These are phyloP conservation scores for Agaricus sinodeliciosus DNA, from an alignment of 768 basidiomycete genomes.

Conservation along the genomic window DNA sequence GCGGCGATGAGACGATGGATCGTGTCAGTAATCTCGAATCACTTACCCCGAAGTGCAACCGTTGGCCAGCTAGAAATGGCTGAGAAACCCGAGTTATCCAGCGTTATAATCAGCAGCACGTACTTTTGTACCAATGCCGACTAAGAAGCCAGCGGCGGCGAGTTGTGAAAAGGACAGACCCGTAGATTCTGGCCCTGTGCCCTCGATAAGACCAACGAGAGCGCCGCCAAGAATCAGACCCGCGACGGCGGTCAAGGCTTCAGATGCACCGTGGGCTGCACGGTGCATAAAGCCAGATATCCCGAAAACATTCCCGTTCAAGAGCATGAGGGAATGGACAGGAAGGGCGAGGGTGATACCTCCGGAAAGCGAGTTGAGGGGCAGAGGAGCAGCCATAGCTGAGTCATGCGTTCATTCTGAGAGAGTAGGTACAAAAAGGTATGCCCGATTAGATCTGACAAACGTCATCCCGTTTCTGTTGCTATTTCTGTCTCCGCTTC, in stretches of 20 bases:
- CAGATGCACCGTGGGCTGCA: constrained; percentile 35
- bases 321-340: constrained; percentile 42
- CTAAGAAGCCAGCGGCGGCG: constrained; percentile 45
- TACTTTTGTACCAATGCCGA: constrained; percentile 55
- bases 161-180: constrained; percentile 22
- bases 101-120: background rate
- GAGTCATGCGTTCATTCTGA: background rate
- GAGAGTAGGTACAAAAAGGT: background rate
- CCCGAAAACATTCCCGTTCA: constrained; percentile 53
- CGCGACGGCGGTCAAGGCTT: constrained; percentile 32
- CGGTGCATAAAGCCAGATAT: constrained; percentile 57
- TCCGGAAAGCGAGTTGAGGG: constrained; percentile 48
- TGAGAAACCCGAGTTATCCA: constrained; percentile 7
- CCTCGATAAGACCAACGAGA: constrained; percentile 34
- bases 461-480: background rate
- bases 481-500: background rate
- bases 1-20: background rate
- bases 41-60: constrained; percentile 62
- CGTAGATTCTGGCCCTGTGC: constrained; percentile 21
- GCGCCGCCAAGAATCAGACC: constrained; percentile 48
- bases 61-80: constrained; percentile 37
- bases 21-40: background rate
- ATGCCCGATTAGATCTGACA: background rate
- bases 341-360: constrained; percentile 47
- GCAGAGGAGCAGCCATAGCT: constrained; percentile 34